Evolutionary conservation across 306 rosid genomes (phyloP).

Genomic region (Sophora flavescens): DNA sequence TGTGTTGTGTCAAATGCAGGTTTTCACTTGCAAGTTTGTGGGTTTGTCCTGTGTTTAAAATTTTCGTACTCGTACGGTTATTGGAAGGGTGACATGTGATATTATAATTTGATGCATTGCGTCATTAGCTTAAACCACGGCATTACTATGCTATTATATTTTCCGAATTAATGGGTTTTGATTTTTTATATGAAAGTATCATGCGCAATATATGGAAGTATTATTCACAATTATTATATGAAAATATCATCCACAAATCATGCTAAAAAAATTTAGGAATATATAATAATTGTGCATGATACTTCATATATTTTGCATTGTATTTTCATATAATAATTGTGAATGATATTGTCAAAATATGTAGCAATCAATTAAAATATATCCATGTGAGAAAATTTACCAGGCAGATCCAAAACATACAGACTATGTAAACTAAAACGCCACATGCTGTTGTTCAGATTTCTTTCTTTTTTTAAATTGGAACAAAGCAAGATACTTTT

Average conservation of each 20-base stretch:
- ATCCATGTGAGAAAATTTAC: not conserved
- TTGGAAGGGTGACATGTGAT: not conserved
- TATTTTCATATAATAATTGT: too few species aligned
- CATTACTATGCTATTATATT: too few species aligned
- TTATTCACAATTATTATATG: too few species aligned
- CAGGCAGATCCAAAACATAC: not conserved
- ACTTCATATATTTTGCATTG: not conserved
- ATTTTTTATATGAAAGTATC: not conserved
- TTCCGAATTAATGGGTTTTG: not conserved
- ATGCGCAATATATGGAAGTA: not conserved
- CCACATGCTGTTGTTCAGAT: not conserved
- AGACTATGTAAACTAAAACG: too few species aligned
- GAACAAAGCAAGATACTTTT: slow-evolving; percentile 10
- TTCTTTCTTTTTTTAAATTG: not conserved
- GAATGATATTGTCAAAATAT: too few species aligned
- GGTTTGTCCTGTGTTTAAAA: slow-evolving; percentile 3
- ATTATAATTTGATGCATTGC: not conserved
- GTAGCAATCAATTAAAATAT: not conserved
- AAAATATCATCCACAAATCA: too few species aligned
- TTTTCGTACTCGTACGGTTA: not conserved
- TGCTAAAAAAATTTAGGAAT: too few species aligned
- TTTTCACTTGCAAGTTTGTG: not conserved
- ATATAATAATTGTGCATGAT: not conserved
- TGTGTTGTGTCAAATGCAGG: not conserved
- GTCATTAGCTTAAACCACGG: not conserved